Base-by-base conservation (phyloP, 1,139 yeast species). In the Yamadazyma diddensiae region DNA sequence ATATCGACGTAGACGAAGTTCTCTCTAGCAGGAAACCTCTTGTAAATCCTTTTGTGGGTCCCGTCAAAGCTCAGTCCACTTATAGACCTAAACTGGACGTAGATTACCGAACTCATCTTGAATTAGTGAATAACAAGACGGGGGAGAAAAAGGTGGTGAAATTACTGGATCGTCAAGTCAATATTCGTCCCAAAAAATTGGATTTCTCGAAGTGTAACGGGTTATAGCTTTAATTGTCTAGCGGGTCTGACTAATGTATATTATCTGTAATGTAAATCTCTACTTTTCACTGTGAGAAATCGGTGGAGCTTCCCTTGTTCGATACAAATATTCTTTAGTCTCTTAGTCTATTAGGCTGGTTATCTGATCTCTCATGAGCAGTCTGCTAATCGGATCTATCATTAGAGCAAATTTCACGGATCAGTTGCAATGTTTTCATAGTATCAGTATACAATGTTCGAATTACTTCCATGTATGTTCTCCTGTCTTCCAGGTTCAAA, bases 151-250 rank as follows among this genome's bases (percentile, higher is more conserved):
- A 56, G 35, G 46, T 65, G 19, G 59, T 64, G 17, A 52, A 57
- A 35, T 50, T 69, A 29, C 48, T 62, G 33, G 55, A 52, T 8
- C 57, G 56, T 23, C 72, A 68, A 39, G 53, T 52, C 39, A 55
- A 52, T 29, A 58, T 66, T 28, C 59, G 59, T 39, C 75, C 74
- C 15, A 65, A 62, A 45, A 65, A 59, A 40, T 57, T 68, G 47
- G 62, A 59, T 38, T 65, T 65, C 21, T 19, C 26, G 15, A 22
- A n/a, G n/a, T n/a, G n/a, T n/a, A n/a, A n/a, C n/a, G n/a, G n/a
- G n/a, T n/a, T n/a, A n/a, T n/a, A n/a, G n/a, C n/a, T n/a, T n/a
- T n/a, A n/a, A n/a, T n/a, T n/a, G n/a, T n/a, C n/a, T n/a, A n/a
- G n/a, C n/a, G n/a, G n/a, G n/a, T n/a, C n/a, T n/a, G n/a, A n/a